Base-by-base conservation (phyloP, 345 rosid species). In the Noccaea caerulescens region DNA sequence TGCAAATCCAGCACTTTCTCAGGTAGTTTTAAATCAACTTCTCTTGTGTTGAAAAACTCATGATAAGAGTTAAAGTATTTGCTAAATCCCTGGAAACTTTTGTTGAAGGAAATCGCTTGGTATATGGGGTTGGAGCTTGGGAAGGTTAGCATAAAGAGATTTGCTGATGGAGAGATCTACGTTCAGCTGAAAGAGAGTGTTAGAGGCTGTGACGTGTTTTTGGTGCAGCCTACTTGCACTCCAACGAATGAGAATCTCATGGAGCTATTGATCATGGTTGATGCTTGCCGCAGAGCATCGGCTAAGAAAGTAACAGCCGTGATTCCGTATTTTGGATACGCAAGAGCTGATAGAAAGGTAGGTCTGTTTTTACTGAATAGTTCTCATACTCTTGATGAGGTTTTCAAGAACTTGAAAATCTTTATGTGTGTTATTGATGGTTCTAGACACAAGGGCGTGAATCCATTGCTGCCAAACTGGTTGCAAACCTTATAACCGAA, bases 341-440 rank as follows among this genome's bases (percentile, higher is more conserved):
- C 99, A 16, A 82, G 99, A 79, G 98, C 99, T 79, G 99, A 94
- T 77, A 84, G 99, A 68, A 94, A 94, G 97, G 98, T 78, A 49
- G 66, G 10, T 9, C 25, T 33, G 11, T 34, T 30, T 20, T 71
- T 25, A 25, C 13, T 16, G 25, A n/a, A 13, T 16, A 3, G 7
- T 8, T 25, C 51, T 50, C 55, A 20, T 44, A 43, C 13, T 8
- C 50, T 37, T 12, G 7, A 44, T 55, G 13, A 11, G 39, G 45
- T 43, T 51, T 42, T 10, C 4, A 27, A n/a, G 1, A 16, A 7
- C 20, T 9, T 72, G 1, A 1, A 5, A 36, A 9, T 37, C n/a
- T 56, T 4, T 2, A 10, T 64, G 16, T 23, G 14, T 59, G 1
- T 0, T 63, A 23, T 58, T 56, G 77, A 49, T 54, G 12, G 1